Base-by-base conservation (phyloP, 1,139 yeast species). In the Groenewaldozyma auringiensis region DNA sequence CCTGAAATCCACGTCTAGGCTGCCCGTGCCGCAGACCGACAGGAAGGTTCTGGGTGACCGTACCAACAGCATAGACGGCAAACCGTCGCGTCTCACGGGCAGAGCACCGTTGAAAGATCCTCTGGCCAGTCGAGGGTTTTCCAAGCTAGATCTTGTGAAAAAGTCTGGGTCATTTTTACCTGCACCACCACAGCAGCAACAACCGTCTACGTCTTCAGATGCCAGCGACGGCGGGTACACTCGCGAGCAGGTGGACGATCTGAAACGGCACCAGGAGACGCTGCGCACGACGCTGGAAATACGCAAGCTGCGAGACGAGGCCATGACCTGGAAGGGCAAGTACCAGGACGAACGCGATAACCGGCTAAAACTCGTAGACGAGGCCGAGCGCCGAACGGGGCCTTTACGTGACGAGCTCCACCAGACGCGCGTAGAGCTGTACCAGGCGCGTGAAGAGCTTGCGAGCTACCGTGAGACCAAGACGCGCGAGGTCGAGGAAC, bases 271-370 rank as follows among this genome's bases (percentile, higher is more conserved):
- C 6, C 29, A 25, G 11, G 29, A 25, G 11, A 25, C 29, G 11
- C 11, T 25, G 29, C 6, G 9, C 6, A 25, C 6, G 6, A 25
- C 11, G 11, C 13, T 32, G 36, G 44, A 44, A 17, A 40, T 25
- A 21, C 43, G 36, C 16, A 44, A 40, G 32, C 21, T 21, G 3
- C 25, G 13, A 18, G 47, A 44, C 27, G 20, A 27, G 13, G 21
- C 25, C 17, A 20, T n/a, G 3, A 41, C 37, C 21, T 13, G 35
- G 29, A 39, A 29, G n/a, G 39, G 11, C 4, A 36, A 43, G 17
- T 38, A 32, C 21, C 27, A 37, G 21, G 29, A 27, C 3, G 41
- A 39, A n/a, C 14, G 17, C 3, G 21, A 27, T 11, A 18, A 32
- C 13, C 13, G 36, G 8, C 8, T 32, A 6, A 32, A 32, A 14